Conservation (phyloP, 2,329 filamentous ascomycete species). For the Chaetomium olivaceum region DNA sequence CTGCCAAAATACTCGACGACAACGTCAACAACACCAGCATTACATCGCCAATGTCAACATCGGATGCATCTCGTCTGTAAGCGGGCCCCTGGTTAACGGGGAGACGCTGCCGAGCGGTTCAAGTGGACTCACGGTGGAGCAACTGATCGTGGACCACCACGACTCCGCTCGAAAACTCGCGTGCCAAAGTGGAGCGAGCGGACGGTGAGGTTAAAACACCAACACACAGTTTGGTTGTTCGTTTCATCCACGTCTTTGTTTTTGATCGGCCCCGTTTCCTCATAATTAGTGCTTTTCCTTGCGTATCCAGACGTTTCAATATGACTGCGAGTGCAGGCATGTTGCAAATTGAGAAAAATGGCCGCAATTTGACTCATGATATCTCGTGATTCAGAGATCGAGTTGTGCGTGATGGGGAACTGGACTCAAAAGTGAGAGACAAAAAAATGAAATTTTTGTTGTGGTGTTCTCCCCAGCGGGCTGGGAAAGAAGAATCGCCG, state of each 20-base stretch:
- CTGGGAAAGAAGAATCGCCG: constrained; percentile 31
- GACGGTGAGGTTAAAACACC: neutral
- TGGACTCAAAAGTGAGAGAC: constrained; percentile 13
- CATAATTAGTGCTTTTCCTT: neutral
- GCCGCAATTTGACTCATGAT: neutral
- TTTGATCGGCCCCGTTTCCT: neutral
- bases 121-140: constrained; percentile 17
- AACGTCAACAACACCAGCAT: neutral
- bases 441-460: constrained; percentile 35
- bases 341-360: neutral
- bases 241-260: neutral
- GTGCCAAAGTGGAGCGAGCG: constrained; percentile 16
- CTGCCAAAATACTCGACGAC: neutral
- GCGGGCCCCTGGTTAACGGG: constrained; percentile 17
- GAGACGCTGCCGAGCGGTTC: constrained; percentile 16
- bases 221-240: neutral
- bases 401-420: neutral
- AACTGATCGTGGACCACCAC: constrained; percentile 15
- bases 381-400: neutral
- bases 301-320: neutral
- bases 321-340: neutral
- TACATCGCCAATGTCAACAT: constrained; percentile 12
- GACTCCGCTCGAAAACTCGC: constrained; percentile 7
- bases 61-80: neutral
- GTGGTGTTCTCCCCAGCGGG: constrained; percentile 27